Evolutionary conservation across 129 eudicot species (phyloP), one percentile per base, ranked within the genome.

Genomic region (Flaveria robusta): DNA sequence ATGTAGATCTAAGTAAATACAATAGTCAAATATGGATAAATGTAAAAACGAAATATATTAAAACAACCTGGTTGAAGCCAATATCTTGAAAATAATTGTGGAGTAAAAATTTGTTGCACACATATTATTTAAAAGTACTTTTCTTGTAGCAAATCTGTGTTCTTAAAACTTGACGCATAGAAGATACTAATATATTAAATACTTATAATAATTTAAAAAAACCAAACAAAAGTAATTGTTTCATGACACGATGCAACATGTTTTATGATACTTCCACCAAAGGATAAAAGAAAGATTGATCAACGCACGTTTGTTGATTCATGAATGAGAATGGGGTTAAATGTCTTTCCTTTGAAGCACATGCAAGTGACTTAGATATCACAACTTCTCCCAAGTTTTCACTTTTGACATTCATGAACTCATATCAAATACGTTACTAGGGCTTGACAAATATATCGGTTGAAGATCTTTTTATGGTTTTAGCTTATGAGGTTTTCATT

Each of bases 311-410:
- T 71, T 52, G 51, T 52, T 51, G 27, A n/a, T 50, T 59, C 39
- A 23, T 59, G 39, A 59, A 23, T 29, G 74, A 26, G 15, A n/a
- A 27, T 49, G 22, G 4, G 13, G 13, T 13, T 45, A 6, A 46
- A 27, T 64, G 69, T 18, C 69, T 64, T 66, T 69, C 37, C 19
- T 18, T 71, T 31, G 65, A 71, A 31, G 65, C 66, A 70, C 37
- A 71, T 71, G 76, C 75, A 70, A 20, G 63, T 50, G 75, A 70
- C 22, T 51, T 31, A 15, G 5, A 71, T 16, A 22, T 51, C 64
- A 71, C 52, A 71, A 71, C 11, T 46, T 71, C 54, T 70, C 58
- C 59, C n/a, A 34, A 34, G 39, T 34, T 34, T 34, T 34, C 39
- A 34, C 51, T 72, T 52, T 34, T 52, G n/a, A 10, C 13, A n/a